Conservation (phyloP, 2,329 filamentous ascomycete species). For the Trichoderma cornu-damae region DNA sequence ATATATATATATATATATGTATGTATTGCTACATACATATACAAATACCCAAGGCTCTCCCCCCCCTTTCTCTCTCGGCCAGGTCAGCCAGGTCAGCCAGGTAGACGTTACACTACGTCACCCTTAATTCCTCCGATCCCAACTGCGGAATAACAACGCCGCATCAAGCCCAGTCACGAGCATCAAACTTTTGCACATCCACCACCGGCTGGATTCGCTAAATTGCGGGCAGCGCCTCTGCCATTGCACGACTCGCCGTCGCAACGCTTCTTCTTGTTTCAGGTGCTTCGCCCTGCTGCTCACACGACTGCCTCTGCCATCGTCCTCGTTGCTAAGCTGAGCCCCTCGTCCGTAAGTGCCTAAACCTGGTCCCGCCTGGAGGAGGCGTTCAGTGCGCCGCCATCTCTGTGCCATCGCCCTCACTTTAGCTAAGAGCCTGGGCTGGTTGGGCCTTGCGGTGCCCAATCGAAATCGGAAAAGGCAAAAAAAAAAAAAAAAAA, state of each 20-base stretch:
- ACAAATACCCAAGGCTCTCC: not conserved
- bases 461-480: slow-evolving; percentile 1
- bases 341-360: not conserved
- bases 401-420: not conserved
- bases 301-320: slow-evolving; percentile 11
- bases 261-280: slow-evolving; percentile 10
- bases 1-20: no score
- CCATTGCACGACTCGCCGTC: not conserved
- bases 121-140: not conserved
- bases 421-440: not conserved
- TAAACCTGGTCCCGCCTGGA: not conserved
- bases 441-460: not conserved
- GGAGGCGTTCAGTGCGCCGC: not conserved
- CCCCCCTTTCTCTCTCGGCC: no score
- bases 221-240: slow-evolving; percentile 7
- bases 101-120: slow-evolving; percentile 13
- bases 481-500: no score
- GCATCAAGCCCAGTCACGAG: slow-evolving; percentile 14
- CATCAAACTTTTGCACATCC: not conserved
- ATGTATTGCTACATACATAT: not conserved
- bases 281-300: slow-evolving; percentile 13
- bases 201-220: not conserved
- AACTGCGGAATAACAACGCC: not conserved
- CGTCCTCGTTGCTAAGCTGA: not conserved
- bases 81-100: no score